phyloP scores from a whole-genome alignment of 257 asterid genomes.

The Nicotiana obtusifolia region DNA sequence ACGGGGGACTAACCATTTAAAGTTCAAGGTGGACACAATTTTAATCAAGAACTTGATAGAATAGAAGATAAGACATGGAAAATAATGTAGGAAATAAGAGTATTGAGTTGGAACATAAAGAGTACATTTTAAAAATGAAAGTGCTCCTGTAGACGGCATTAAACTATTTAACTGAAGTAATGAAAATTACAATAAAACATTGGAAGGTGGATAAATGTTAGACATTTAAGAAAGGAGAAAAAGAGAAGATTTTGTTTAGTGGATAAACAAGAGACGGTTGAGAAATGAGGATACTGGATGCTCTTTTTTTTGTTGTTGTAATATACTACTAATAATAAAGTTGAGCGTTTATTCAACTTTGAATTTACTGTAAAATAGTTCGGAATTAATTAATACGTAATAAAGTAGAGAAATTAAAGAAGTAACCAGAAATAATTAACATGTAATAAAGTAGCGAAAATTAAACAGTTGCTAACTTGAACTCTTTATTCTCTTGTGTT shows the following conservation, averaged over 20 bases:
- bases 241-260: neutral
- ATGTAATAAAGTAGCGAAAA: no score
- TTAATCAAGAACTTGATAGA: no score
- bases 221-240: neutral
- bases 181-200: neutral
- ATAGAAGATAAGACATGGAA: no score
- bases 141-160: neutral
- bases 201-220: neutral
- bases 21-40: no score
- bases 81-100: no score
- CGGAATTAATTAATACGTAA: neutral
- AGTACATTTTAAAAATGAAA: no score
- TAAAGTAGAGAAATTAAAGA: neutral
- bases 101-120: no score
- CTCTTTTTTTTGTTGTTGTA: neutral
- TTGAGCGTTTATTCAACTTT: no score
- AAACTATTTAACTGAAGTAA: neutral
- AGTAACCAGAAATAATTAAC: neutral
- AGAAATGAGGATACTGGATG: neutral
- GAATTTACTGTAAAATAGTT: neutral
- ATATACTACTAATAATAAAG: no score
- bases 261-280: neutral
- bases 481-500: neutral
- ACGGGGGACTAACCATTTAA: neutral
- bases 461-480: neutral